phyloP scores from a whole-genome alignment of 1,139 yeast genomes.

The Suzukiozyma palmioleophila region DNA sequence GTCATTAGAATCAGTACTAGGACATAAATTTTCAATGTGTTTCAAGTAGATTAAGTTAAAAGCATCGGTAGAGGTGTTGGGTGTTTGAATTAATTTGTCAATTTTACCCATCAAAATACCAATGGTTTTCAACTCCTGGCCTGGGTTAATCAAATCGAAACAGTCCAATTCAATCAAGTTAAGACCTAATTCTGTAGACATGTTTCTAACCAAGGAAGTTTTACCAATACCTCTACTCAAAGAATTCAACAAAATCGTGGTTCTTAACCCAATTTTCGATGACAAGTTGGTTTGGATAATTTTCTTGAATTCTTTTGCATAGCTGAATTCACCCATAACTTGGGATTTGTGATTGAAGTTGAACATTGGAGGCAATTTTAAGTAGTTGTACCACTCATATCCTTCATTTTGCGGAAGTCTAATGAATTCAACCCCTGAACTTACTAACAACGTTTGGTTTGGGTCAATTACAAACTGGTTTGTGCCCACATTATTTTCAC shows the following conservation, averaged over 20 bases:
- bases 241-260: slow-evolving; percentile 66
- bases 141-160: slow-evolving; percentile 54
- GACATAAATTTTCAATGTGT: slow-evolving; percentile 74
- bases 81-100: slow-evolving; percentile 44
- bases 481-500: slow-evolving; percentile 23
- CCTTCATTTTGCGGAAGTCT: slow-evolving; percentile 31
- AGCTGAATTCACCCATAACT: slow-evolving; percentile 30
- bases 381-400: slow-evolving; percentile 48
- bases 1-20: slow-evolving; percentile 58
- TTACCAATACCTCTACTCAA: slow-evolving; percentile 79
- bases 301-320: slow-evolving; percentile 50
- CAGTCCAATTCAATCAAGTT: slow-evolving; percentile 72
- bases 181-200: slow-evolving; percentile 58
- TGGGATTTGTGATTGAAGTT: slow-evolving; percentile 19
- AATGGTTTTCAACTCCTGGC: slow-evolving; percentile 74
- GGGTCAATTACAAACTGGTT: slow-evolving; percentile 63
- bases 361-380: slow-evolving; percentile 37
- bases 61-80: slow-evolving; percentile 15
- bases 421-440: slow-evolving; percentile 53
- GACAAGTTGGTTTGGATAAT: slow-evolving; percentile 43
- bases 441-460: slow-evolving; percentile 58
- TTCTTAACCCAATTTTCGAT: slow-evolving; percentile 42
- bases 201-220: slow-evolving; percentile 52
- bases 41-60: slow-evolving; percentile 53
- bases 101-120: slow-evolving; percentile 75